Percentiles rank a stretch among this genome's conserved stretches.
Conservation (phyloP, 1,139 yeast genomes). For the Pichia sp. region DNA sequence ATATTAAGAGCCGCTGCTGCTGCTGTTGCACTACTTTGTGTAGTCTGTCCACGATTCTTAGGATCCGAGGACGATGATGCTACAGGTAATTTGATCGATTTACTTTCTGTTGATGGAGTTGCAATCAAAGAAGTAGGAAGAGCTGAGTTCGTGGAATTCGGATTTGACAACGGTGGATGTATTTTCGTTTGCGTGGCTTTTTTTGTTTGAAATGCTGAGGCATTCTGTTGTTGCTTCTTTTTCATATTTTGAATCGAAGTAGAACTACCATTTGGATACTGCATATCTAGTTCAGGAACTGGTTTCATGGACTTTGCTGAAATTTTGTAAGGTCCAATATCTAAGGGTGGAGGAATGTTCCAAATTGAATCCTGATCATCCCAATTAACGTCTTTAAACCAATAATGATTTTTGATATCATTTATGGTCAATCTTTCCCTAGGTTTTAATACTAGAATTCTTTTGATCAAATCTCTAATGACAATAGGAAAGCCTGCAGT, state of each 20-base stretch:
- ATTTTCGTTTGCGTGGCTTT: too few relatives aligned
- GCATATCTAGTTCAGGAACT: constrained; percentile 35
- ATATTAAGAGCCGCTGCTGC: too few relatives aligned
- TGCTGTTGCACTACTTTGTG: too few relatives aligned
- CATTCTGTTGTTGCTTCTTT: too few relatives aligned
- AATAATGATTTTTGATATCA: constrained; percentile 64
- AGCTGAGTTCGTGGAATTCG: too few relatives aligned
- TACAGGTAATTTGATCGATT: too few relatives aligned
- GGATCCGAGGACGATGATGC: too few relatives aligned
- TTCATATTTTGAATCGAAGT: constrained; percentile 6
- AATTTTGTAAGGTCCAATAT: constrained; percentile 64
- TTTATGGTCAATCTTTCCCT: constrained; percentile 52
- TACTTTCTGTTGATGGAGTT: too few relatives aligned
- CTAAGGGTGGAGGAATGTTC: constrained; percentile 59
- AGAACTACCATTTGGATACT: constrained; percentile 13
- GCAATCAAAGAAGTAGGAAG: too few relatives aligned
- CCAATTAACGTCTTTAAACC: constrained; percentile 66
- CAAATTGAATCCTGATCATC: constrained; percentile 59
- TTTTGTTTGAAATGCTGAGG: too few relatives aligned
- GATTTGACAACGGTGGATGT: too few relatives aligned
- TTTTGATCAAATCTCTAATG: constrained; percentile 62
- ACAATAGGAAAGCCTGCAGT: constrained; percentile 72
- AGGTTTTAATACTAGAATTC: constrained; percentile 58
- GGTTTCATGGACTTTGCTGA: constrained; percentile 51
- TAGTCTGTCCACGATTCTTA: too few relatives aligned